Base-by-base conservation (phyloP, 75 land plant genomes). In the Chamaecyparis obtusa region DNA sequence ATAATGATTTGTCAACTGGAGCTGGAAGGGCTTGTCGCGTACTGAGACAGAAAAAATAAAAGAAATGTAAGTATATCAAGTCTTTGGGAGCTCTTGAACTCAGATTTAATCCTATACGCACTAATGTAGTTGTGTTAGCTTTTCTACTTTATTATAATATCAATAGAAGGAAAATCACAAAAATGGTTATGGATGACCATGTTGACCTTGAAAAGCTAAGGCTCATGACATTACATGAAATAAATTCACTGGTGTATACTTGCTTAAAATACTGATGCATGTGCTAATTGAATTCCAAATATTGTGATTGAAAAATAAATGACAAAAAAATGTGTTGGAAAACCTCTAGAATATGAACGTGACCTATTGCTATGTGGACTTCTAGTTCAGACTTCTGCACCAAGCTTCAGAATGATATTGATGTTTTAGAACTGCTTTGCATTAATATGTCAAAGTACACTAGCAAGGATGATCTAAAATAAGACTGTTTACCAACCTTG, bases 21-120 rank as follows among this genome's bases (percentile, higher is more conserved):
- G 94, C 95, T 85, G 95, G 96, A 6, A 97, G 90, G 56, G 97
- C 92, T 57, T 93, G 93, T 85, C 93, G 88, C 82, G 97, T 93
- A 90, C 98, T 96, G 56, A 30, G 39, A 88, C 9, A 15, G 55
- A 81, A 35, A 36, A 89, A 84, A 9, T 37, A 7, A 43, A 41
- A 54, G 35, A 51, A 85, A 32, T 85, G 82, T 87, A 15, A 84
- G 37, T 51, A 87, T 39, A 14, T 87, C 3, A 80, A 80, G 46
- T 44, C 27, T 24, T 44, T 27, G 83, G 44, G 14, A 71, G 32
- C 69, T 64, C 7, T 64, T 64, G 4, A 69, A 69, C 13, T 36
- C 55, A 55, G 56, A 30, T 85, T 54, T 3, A 64, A 55, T 6
- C 86, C 37, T 36, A 30, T 9, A 83, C 19, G 39, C 5, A 77